Percentiles rank a stretch among this genome's conserved stretches.
These are phyloP conservation scores for Colletotrichum sp. DNA, from an alignment of 2,329 filamentous ascomycete species.

Conservation along the genomic window DNA sequence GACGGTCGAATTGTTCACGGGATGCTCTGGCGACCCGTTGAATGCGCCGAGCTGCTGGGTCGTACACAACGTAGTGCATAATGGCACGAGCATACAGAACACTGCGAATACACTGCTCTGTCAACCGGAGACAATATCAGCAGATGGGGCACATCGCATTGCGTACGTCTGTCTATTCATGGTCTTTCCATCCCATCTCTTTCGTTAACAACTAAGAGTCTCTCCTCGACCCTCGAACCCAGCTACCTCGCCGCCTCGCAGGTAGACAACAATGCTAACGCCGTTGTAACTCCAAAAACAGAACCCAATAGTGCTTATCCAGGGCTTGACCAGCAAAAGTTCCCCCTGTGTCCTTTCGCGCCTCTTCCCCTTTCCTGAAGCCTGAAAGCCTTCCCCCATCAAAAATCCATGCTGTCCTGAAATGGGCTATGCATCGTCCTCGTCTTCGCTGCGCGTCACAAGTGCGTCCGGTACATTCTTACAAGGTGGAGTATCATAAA, in stretches of 20 bases:
- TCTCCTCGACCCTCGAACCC: background rate
- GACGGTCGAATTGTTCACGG: background rate
- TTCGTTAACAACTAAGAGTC: background rate
- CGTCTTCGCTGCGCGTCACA: background rate
- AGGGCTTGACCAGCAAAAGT: constrained; percentile 9
- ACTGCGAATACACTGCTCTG: background rate
- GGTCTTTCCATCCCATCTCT: background rate
- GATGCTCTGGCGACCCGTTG: background rate
- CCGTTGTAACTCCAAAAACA: constrained; percentile 1
- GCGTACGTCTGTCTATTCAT: background rate
- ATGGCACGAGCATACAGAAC: background rate
- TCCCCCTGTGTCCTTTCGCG: background rate
- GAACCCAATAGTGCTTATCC: background rate
- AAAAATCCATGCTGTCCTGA: background rate
- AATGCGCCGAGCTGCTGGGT: background rate
- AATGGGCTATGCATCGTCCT: background rate
- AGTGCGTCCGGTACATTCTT: background rate
- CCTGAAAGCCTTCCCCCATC: background rate
- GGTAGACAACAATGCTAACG: background rate
- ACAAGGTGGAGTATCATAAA: constrained; percentile 14
- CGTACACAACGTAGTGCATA: background rate
- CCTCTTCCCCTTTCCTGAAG: background rate
- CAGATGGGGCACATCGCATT: background rate
- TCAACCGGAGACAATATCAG: background rate
- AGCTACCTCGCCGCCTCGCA: background rate